Conservation (phyloP, 306 rosid species). For the Adenanthera pavonina region DNA sequence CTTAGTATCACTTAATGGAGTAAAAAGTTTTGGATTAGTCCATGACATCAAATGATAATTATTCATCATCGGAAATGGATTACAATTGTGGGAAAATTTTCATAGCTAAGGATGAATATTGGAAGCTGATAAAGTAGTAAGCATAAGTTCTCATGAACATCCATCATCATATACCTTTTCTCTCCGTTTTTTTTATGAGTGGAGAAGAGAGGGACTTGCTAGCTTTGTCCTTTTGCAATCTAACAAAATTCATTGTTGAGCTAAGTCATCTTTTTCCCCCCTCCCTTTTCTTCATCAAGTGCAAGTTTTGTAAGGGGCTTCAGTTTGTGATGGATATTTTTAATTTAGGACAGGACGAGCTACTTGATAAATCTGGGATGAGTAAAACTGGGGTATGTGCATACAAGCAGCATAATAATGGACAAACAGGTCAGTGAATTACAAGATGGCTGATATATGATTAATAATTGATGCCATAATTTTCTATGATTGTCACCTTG, state of each 20-base stretch:
- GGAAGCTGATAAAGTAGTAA: constrained; percentile 17
- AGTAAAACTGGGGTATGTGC: constrained; percentile 41
- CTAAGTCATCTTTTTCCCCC: constrained; percentile 6
- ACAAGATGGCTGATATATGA: constrained; percentile 30
- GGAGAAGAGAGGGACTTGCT: constrained; percentile 28
- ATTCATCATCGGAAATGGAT: constrained; percentile 29
- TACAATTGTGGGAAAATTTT: constrained; percentile 11
- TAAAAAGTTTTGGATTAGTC: constrained; percentile 14
- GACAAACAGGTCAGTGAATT: constrained; percentile 55
- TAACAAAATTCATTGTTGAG: constrained; percentile 1
- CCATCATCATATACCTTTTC: constrained; percentile 30
- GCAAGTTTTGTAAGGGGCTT: constrained; percentile 22
- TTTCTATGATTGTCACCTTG: constrained; percentile 22
- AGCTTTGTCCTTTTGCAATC: constrained; percentile 23
- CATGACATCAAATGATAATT: constrained; percentile 11
- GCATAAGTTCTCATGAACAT: constrained; percentile 34
- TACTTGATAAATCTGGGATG: constrained; percentile 56
- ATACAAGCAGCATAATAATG: constrained; percentile 42
- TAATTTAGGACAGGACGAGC: constrained; percentile 69
- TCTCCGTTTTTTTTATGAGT: constrained; percentile 21
- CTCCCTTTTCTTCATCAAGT: constrained; percentile 30
- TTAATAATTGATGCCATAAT: constrained; percentile 24
- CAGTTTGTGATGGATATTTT: constrained; percentile 35
- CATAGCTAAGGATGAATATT: constrained; percentile 24
- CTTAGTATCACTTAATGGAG: constrained; percentile 19